Base-by-base conservation (phyloP, 2,329 filamentous ascomycete species). In the Colletotrichum liaoningense region DNA sequence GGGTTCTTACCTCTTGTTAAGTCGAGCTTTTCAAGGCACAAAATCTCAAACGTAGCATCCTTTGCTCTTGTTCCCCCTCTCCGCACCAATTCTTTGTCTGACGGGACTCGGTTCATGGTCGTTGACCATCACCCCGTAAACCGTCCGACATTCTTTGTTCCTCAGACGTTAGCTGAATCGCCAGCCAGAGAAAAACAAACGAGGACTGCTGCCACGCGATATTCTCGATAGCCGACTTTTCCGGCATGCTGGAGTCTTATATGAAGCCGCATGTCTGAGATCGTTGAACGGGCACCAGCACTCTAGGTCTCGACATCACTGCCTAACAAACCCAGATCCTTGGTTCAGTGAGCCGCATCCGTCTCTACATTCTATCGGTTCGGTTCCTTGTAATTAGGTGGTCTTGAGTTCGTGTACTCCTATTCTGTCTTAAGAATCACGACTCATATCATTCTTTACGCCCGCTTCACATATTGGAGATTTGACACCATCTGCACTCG, bases 81-180 rank as follows among this genome's bases (percentile, higher is more conserved):
- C 24, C 58, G 22, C 38, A 35, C 69, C 22, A 6, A 19, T 69
- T 33, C 69, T 72, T 72, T 69, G 69, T 72, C 59, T 38, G 38
- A 33, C 19, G 33, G 38, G 22, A 22, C 57, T 35, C 28, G 33
- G 52, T 57, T 16, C 33, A 12, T 14, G 5, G 52, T 57, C n/a
- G 64, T 38, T 24, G 16, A 52, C 11, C 57, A 69, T 52, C 35
- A 35, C 69, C 64, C 22, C 55, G 52, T 65, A 60, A 65, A 65
- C 46, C 42, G 11, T 24, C 22, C 14, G 69, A 8, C 54, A 14
- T 66, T 24, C 70, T 73, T 73, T 69, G 67, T 73, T 66, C 56
- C 16, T 63, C 24, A 19, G 5, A 42, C 49, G 59, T 42, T 24
- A 38, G n/a, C 12, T 38, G 54, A 59, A n/a, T 42, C 46, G 52